Conservation (phyloP, 768 basidiomycete genomes). For the Hygrocybe punicea region DNA sequence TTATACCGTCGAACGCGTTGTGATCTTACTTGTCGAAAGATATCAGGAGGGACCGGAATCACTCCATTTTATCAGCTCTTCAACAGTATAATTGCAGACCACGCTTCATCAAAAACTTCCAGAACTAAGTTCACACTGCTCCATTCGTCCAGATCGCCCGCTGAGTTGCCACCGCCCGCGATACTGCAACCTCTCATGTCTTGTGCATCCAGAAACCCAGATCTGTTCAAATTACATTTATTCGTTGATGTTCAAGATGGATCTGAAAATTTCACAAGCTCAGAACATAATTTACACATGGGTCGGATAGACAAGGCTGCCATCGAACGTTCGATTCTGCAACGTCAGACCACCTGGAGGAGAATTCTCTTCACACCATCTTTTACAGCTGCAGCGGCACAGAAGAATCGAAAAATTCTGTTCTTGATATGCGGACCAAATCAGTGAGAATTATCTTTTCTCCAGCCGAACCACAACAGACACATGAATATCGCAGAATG, state of each 20-base stretch:
- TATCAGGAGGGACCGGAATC: slow-evolving; percentile 85
- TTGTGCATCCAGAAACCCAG: slow-evolving; percentile 50
- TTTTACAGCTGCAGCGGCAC: slow-evolving; percentile 11
- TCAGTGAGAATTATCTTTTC: slow-evolving; percentile 45
- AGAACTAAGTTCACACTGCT: slow-evolving; percentile 66
- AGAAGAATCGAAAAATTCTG: slow-evolving; percentile 41
- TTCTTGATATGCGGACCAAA: slow-evolving; percentile 87
- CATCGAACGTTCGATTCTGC: slow-evolving; percentile 43
- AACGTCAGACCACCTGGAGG: slow-evolving; percentile 35
- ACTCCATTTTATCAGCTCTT: slow-evolving; percentile 82
- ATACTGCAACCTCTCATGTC: slow-evolving; percentile 53
- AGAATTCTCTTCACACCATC: slow-evolving; percentile 26
- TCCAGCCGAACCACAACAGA: background rate
- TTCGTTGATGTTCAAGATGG: slow-evolving; percentile 57
- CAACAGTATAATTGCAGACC: slow-evolving; percentile 46
- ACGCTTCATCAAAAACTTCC: slow-evolving; percentile 17
- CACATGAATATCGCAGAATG: slow-evolving; percentile 52
- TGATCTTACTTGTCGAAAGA: slow-evolving; percentile 38
- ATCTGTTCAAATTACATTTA: slow-evolving; percentile 52
- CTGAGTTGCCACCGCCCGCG: slow-evolving; percentile 65
- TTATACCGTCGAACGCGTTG: background rate
- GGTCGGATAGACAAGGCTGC: slow-evolving; percentile 56
- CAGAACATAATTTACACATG: slow-evolving; percentile 29
- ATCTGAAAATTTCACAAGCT: background rate
- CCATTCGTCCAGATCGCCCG: slow-evolving; percentile 60